phyloP scores from a whole-genome alignment of 179 eudicot species.

The Sideroxylon spinosum region DNA sequence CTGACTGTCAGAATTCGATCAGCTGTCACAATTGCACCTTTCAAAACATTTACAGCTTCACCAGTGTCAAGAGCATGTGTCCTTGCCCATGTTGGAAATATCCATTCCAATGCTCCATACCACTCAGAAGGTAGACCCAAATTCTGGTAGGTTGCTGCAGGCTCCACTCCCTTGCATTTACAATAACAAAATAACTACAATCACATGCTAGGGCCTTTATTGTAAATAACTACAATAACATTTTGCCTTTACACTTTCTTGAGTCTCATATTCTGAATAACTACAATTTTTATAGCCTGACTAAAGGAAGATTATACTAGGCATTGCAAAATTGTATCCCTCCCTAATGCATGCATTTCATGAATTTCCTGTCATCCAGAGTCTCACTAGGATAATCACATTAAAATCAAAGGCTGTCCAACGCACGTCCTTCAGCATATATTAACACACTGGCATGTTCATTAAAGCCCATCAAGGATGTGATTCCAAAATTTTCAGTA shows the following conservation, averaged over 20 bases:
- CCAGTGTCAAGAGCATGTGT: constrained; percentile 97
- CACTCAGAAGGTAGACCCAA: constrained; percentile 83
- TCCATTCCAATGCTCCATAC: constrained; percentile 92
- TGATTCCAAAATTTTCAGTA: background rate
- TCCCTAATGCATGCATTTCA: background rate
- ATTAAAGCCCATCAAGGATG: constrained; percentile 16
- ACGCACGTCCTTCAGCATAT: background rate
- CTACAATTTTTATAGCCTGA: background rate
- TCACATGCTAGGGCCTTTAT: background rate
- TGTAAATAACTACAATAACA: background rate
- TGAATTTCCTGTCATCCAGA: background rate
- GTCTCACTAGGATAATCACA: background rate
- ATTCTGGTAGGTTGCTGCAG: constrained; percentile 74
- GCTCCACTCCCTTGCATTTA: constrained; percentile 78
- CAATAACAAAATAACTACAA: background rate
- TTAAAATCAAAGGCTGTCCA: background rate
- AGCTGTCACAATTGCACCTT: constrained; percentile 89
- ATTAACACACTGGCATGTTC: constrained; percentile 9
- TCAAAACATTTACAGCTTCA: constrained; percentile 90
- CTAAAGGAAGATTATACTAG: background rate
- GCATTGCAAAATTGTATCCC: background rate
- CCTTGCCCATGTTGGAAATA: constrained; percentile 97
- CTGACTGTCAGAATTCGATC: constrained; percentile 96
- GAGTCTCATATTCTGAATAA: background rate
- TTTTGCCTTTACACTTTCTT: background rate